These are phyloP conservation scores for Fusarium aywerte DNA, from an alignment of 2,329 filamentous ascomycete species.

Conservation along the genomic window DNA sequence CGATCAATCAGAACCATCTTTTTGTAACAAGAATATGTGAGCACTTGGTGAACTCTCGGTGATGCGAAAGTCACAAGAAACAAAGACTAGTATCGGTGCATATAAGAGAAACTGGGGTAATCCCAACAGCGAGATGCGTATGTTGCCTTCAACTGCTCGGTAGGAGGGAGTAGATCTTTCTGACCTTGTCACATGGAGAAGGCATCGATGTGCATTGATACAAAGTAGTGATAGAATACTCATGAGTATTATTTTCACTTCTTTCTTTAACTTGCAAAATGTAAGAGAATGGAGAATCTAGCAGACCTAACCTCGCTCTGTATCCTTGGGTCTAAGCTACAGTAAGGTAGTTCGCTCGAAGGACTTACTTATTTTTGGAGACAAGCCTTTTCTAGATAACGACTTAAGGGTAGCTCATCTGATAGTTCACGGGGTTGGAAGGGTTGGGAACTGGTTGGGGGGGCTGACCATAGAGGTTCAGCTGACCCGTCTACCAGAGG, in stretches of 20 bases:
- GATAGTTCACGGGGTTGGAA: background rate
- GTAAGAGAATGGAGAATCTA: background rate
- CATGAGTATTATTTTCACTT: background rate
- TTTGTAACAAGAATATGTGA: background rate
- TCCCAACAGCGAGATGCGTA: slow-evolving; percentile 38
- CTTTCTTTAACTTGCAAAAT: background rate
- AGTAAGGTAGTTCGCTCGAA: background rate
- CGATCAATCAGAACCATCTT: background rate
- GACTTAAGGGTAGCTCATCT: background rate
- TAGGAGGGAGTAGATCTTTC: slow-evolving; percentile 20
- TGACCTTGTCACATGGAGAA: background rate
- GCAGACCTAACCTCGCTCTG: background rate
- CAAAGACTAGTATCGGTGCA: slow-evolving; percentile 12
- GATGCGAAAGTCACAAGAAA: too few species aligned
- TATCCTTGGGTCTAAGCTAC: background rate
- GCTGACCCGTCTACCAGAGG: background rate
- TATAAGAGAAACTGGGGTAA: slow-evolving; percentile 15
- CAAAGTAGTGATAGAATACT: background rate
- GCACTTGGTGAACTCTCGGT: background rate
- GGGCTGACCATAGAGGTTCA: background rate
- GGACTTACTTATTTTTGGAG: background rate
- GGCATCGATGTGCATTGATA: background rate
- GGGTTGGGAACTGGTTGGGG: background rate
- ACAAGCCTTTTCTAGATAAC: background rate
- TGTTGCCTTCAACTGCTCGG: slow-evolving; percentile 26